Evolutionary conservation across 106 monocot species (phyloP).

Genomic region (Apostasia ramifera): DNA sequence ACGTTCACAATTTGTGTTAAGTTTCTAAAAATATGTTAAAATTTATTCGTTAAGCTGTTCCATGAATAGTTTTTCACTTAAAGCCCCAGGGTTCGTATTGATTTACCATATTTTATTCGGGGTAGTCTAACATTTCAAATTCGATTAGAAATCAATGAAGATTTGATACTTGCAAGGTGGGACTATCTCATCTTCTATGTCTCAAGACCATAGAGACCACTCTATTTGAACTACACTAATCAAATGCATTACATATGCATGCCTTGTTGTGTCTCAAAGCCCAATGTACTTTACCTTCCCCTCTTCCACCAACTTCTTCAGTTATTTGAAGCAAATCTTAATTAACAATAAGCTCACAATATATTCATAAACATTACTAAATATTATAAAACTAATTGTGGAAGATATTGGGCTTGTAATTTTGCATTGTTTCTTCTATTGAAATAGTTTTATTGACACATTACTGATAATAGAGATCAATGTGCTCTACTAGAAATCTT

Average conservation of each 20-base stretch:
- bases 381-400: too few relatives aligned
- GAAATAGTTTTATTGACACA: slow-evolving; percentile 29
- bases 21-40: too few relatives aligned
- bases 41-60: too few relatives aligned
- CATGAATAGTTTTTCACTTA: too few relatives aligned
- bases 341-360: too few relatives aligned
- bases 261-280: slow-evolving; percentile 50
- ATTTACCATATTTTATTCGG: too few relatives aligned
- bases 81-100: too few relatives aligned
- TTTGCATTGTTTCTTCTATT: slow-evolving; percentile 53
- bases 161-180: slow-evolving; percentile 41
- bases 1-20: too few relatives aligned
- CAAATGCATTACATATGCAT: slow-evolving; percentile 60
- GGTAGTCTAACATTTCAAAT: too few relatives aligned
- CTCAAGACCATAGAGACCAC: slow-evolving; percentile 71
- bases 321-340: slow-evolving; percentile 6
- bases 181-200: slow-evolving; percentile 46
- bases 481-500: slow-evolving; percentile 36
- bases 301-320: slow-evolving; percentile 35
- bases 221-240: slow-evolving; percentile 63
- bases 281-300: slow-evolving; percentile 67
- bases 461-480: slow-evolving; percentile 59
- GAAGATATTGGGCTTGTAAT: too few relatives aligned
- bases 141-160: too few relatives aligned
- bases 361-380: too few relatives aligned